Conservation (phyloP, 176 grass and related monocot species). For the Puya raimondii region DNA sequence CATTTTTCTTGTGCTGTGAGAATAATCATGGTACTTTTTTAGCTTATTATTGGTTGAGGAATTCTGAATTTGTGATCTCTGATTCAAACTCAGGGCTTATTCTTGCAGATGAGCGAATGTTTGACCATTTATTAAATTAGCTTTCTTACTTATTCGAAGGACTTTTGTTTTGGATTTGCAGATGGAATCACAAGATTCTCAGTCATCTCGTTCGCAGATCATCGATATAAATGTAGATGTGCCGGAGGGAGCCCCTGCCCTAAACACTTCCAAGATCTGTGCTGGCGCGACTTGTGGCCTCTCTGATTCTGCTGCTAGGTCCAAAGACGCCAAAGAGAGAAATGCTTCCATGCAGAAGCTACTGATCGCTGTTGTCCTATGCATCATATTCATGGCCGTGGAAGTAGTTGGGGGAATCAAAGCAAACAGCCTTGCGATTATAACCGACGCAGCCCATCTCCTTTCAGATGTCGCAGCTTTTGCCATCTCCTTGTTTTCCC, state of each 20-base stretch:
- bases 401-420: constrained; percentile 34
- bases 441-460: constrained; percentile 34
- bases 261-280: constrained; percentile 24
- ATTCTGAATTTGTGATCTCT: too few relatives aligned
- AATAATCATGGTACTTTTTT: too few relatives aligned
- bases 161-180: constrained; percentile 1
- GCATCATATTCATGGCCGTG: constrained; percentile 27
- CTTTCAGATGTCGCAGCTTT: constrained; percentile 37
- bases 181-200: constrained; percentile 25
- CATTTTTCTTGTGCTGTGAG: too few relatives aligned
- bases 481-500: constrained; percentile 35
- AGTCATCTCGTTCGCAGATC: constrained; percentile 16
- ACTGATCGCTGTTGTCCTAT: constrained; percentile 19
- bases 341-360: constrained; percentile 27
- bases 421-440: constrained; percentile 37
- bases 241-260: not conserved
- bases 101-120: too few relatives aligned
- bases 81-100: too few relatives aligned
- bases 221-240: constrained; percentile 27
- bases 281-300: constrained; percentile 18
- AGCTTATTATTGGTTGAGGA: too few relatives aligned
- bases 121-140: too few relatives aligned
- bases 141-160: too few relatives aligned
- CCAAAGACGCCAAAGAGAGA: constrained; percentile 25
- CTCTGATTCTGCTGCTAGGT: constrained; percentile 11